Percentiles rank a stretch among this genome's conserved stretches.
These are phyloP conservation scores for Primulina eburnea DNA, from an alignment of 257 asterid species.

Conservation along the genomic window DNA sequence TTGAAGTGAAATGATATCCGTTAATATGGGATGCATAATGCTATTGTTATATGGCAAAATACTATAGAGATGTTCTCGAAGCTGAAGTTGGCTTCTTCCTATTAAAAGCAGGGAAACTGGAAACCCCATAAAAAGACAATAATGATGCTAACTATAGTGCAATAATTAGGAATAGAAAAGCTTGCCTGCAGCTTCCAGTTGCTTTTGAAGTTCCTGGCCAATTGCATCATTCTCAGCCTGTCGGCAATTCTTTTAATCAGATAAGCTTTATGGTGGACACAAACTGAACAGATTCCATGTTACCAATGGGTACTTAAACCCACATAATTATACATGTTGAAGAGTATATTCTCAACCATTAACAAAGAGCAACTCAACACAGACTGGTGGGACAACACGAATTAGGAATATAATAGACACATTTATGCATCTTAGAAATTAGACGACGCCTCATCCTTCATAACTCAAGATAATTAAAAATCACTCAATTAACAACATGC, in stretches of 20 bases:
- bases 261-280: constrained; percentile 2
- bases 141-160: neutral
- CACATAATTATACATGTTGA: neutral
- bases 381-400: too few species aligned
- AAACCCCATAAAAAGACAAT: neutral
- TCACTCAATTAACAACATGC: neutral
- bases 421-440: neutral
- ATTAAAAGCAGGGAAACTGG: neutral
- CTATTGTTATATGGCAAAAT: too few species aligned
- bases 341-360: neutral
- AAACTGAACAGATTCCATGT: neutral
- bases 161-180: neutral
- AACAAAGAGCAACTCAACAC: neutral
- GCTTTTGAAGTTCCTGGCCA: constrained; percentile 91
- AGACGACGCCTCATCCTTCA: neutral
- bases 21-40: too few species aligned
- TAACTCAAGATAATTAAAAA: neutral
- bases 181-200: constrained; percentile 87
- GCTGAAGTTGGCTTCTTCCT: too few species aligned
- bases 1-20: too few species aligned
- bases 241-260: constrained; percentile 18
- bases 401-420: neutral
- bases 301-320: neutral
- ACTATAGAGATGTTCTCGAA: too few species aligned
- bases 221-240: constrained; percentile 86